Evolutionary conservation across 495 filamentous ascomycete genomes (phyloP).

Genomic region (Penicillium soppii): DNA sequence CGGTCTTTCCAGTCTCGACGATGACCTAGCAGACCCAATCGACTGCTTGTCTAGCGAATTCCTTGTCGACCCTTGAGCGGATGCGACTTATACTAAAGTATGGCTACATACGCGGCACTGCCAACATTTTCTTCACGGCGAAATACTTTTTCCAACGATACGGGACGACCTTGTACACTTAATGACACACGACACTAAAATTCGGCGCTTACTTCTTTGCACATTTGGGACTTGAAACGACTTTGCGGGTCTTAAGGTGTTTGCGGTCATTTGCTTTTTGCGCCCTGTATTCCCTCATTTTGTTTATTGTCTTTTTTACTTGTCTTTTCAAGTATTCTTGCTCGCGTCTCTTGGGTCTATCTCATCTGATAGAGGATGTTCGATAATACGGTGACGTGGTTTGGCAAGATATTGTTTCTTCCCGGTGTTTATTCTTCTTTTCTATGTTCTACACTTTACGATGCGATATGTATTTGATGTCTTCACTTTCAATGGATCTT

Average conservation of each 20-base stretch:
- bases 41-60: constrained; percentile 29
- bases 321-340: background rate
- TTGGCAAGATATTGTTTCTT: background rate
- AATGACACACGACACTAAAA: constrained; percentile 20
- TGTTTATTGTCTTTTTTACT: constrained; percentile 1
- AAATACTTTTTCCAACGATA: constrained; percentile 22
- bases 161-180: constrained; percentile 28
- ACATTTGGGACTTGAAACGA: constrained; percentile 14
- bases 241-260: constrained; percentile 9
- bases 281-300: constrained; percentile 6
- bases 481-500: constrained; percentile 17
- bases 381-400: background rate
- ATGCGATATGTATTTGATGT: constrained; percentile 21
- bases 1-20: constrained; percentile 26
- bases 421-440: constrained; percentile 9
- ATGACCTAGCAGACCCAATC: constrained; percentile 35
- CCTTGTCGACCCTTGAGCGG: constrained; percentile 23
- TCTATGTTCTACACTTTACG: constrained; percentile 12
- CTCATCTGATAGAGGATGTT: background rate
- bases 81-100: constrained; percentile 3
- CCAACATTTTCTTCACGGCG: constrained; percentile 15
- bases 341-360: background rate
- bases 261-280: constrained; percentile 7
- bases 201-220: constrained; percentile 19
- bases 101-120: constrained; percentile 15